phyloP scores from a whole-genome alignment of 352 stramenopile genomes.

The Plasmopara muralis region DNA sequence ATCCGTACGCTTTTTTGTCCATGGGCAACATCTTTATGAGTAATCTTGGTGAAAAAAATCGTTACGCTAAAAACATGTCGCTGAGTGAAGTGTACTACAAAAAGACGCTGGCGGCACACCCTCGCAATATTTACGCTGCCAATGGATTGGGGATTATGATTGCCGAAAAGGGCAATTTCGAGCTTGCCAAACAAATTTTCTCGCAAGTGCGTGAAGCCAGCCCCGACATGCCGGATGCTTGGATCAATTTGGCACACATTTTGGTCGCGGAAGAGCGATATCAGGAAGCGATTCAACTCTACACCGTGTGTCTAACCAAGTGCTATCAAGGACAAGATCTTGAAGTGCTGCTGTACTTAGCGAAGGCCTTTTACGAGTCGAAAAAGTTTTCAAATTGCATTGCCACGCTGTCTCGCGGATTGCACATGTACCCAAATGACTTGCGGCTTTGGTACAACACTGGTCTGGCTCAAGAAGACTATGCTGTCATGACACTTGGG shows the following conservation, averaged over 20 bases:
- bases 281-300: slow-evolving; percentile 93
- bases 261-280: slow-evolving; percentile 96
- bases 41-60: slow-evolving; percentile 92
- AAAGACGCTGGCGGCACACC: slow-evolving; percentile 90
- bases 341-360: slow-evolving; percentile 75
- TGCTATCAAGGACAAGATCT: slow-evolving; percentile 86
- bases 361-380: slow-evolving; percentile 85
- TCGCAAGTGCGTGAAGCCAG: slow-evolving; percentile 93
- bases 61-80: slow-evolving; percentile 95
- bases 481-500: slow-evolving; percentile 73
- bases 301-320: slow-evolving; percentile 89
- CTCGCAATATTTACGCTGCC: slow-evolving; percentile 93
- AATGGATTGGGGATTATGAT: slow-evolving; percentile 98
- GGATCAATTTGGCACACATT: slow-evolving; percentile 96
- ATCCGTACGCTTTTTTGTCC: slow-evolving; percentile 95
- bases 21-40: slow-evolving; percentile 99
- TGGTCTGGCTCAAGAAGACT: slow-evolving; percentile 81
- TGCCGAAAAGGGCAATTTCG: slow-evolving; percentile 95
- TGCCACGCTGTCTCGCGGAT: slow-evolving; percentile 61
- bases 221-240: slow-evolving; percentile 92
- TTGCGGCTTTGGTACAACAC: slow-evolving; percentile 84
- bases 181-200: slow-evolving; percentile 95
- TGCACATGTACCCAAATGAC: slow-evolving; percentile 77
- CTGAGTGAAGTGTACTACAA: slow-evolving; percentile 94
- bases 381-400: slow-evolving; percentile 88